Base-by-base conservation (phyloP, 441 rosid species). In the Breynia disticha region DNA sequence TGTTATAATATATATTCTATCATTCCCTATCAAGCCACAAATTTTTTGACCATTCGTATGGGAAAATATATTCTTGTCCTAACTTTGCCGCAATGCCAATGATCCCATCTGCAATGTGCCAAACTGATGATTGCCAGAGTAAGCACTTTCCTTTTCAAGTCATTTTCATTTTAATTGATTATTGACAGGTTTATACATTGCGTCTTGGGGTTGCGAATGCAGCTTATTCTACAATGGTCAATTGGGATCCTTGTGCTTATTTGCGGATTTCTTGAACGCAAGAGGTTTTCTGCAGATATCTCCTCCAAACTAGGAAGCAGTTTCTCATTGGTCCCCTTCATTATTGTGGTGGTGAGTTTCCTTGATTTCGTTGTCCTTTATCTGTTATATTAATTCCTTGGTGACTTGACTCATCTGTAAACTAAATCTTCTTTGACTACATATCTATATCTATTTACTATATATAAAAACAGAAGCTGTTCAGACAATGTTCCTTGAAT, bases 151-250 rank as follows among this genome's bases (percentile, higher is more conserved):
- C 14, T 56, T 66, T 71, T 32, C 69, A 17, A 42, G 61, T 38
- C 70, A 62, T 46, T 72, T 72, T 68, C 65, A 66, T 62, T 69
- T 61, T 76, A 67, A 62, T 41, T 67, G 71, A 61, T 57, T 57
- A 73, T 71, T 80, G 87, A 84, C 77, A 51, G 61, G 74, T 75
- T 55, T 67, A 63, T 65, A 66, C 69, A 67, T 66, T 74, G 64
- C 67, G 58, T 62, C 66, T 66, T 76, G 87, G 77, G 69, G 77
- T 81, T 87, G 91, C 73, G 75, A 73, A 79, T 83, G 90, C 94
- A 91, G 98, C 97, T 93, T 79, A 84, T 84, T 64, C 75, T 93
- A 70, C 99, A 93, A 73, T 93, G 95, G 87, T 71, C 74, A n/a
- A 84, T 83, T 41, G 99, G 99, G 58, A 80, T 93, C 64, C 79